Evolutionary conservation across 352 stramenopile genomes (phyloP).

Genomic region (Phytopythium boreale): DNA sequence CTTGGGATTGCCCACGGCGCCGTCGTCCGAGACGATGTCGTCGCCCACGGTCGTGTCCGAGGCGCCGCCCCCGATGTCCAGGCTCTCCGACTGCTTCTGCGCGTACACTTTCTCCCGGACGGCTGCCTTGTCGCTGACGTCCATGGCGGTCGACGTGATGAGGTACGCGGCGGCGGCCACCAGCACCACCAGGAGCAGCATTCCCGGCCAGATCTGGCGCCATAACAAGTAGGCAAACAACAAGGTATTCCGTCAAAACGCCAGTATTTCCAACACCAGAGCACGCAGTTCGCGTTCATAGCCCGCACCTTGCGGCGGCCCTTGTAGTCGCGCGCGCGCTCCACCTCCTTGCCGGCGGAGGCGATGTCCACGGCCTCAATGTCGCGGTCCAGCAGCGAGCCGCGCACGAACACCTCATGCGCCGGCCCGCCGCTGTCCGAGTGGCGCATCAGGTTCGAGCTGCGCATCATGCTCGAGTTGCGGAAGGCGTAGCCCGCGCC

Average conservation of each 20-base stretch:
- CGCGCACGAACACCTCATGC: conserved; percentile 32
- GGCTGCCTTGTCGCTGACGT: conserved; percentile 21
- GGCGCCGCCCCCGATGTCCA: conserved; percentile 30
- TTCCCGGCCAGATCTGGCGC: conserved; percentile 47
- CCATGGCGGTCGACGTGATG: conserved; percentile 41
- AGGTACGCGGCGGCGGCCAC: conserved; percentile 35
- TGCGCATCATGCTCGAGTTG: conserved; percentile 2
- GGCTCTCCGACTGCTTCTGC: conserved; percentile 35
- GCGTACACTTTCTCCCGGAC: conserved; percentile 21
- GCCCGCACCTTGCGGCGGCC: conserved; percentile 38
- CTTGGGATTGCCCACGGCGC: conserved; percentile 51
- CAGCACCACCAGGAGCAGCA: conserved; percentile 46
- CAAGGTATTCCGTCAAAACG: conserved; percentile 7
- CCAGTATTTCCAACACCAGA: too few relatives aligned
- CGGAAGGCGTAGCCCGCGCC: too few relatives aligned
- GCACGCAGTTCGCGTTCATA: too few relatives aligned
- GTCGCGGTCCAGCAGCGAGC: conserved; percentile 44
- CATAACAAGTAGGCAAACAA: conserved; percentile 11
- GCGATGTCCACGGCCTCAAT: conserved; percentile 32
- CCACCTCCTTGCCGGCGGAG: conserved; percentile 10
- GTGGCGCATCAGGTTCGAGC: background rate
- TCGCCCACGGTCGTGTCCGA: conserved; percentile 18
- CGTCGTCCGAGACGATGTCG: conserved; percentile 44
- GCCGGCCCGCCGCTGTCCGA: conserved; percentile 3
- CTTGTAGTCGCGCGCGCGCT: conserved; percentile 62